These are phyloP conservation scores for Leccinum uliginosum DNA, from an alignment of 768 basidiomycete genomes.

Conservation along the genomic window DNA sequence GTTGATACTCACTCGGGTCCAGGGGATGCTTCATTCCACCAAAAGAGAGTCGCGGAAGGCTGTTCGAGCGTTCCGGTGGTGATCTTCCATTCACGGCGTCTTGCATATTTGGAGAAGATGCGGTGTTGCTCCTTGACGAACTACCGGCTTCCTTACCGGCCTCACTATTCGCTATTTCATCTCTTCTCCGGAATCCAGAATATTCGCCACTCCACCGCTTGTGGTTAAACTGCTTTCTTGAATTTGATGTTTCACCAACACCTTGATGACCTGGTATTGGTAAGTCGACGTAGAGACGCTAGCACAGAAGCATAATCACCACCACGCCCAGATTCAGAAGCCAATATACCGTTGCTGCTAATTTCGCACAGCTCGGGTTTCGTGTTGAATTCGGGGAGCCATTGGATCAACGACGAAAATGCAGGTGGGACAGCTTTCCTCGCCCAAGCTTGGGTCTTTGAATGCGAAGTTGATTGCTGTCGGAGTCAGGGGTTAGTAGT, in stretches of 20 bases:
- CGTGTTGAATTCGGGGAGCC: not conserved
- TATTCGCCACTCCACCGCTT: not conserved
- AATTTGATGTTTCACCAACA: not conserved
- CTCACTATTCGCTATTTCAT: not conserved
- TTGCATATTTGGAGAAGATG: not conserved
- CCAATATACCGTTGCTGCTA: not conserved
- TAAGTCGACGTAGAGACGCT: not conserved
- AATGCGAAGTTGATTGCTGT: constrained; percentile 9
- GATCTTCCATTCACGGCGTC: not conserved
- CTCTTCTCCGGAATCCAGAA: not conserved
- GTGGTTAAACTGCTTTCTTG: not conserved
- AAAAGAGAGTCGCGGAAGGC: not conserved
- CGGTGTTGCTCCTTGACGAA: not conserved
- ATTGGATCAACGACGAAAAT: constrained; percentile 3
- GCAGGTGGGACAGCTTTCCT: not conserved
- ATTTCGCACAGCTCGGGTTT: not conserved
- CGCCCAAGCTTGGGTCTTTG: constrained; percentile 8
- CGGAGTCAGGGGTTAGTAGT: not conserved
- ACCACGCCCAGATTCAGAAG: constrained; percentile 17
- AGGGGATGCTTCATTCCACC: constrained; percentile 19
- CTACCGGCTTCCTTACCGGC: not conserved
- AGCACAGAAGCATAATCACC: constrained; percentile 1
- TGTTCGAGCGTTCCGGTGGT: not conserved
- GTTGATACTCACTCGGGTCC: constrained; percentile 74
- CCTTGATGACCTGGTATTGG: not conserved